These are phyloP conservation scores for Emergomyces africanus DNA, from an alignment of 2,329 filamentous ascomycete genomes.

Conservation along the genomic window DNA sequence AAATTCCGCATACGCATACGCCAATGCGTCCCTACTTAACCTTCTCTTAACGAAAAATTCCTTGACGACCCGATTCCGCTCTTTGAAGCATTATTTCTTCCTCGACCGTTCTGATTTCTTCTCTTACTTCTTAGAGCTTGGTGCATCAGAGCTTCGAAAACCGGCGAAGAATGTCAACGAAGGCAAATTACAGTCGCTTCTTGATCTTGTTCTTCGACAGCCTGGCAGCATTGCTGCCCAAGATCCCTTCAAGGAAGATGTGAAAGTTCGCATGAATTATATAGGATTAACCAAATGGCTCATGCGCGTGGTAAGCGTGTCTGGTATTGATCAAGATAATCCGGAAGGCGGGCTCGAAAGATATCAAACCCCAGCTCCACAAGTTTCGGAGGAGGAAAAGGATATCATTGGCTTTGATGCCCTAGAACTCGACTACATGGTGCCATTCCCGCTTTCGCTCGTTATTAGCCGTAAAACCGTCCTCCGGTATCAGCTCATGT, in stretches of 20 bases:
- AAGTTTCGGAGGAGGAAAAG: slow-evolving; percentile 58
- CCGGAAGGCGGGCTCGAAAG: slow-evolving; percentile 50
- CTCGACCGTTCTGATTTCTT: slow-evolving; percentile 97
- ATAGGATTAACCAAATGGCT: slow-evolving; percentile 84
- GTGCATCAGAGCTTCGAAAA: slow-evolving; percentile 79
- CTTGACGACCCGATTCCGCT: slow-evolving; percentile 72
- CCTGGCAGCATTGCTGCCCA: slow-evolving; percentile 86
- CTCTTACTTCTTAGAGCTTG: slow-evolving; percentile 90
- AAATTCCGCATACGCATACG: slow-evolving; percentile 86
- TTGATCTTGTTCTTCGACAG: slow-evolving; percentile 94
- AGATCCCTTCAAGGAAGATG: slow-evolving; percentile 96
- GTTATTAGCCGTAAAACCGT: slow-evolving; percentile 94
- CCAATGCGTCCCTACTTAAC: slow-evolving; percentile 84
- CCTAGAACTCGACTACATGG: slow-evolving; percentile 82
- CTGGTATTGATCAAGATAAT: slow-evolving; percentile 77
- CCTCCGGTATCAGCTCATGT: slow-evolving; percentile 92
- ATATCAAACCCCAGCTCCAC: slow-evolving; percentile 57
- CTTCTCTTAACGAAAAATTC: slow-evolving; percentile 87
- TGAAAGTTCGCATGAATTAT: slow-evolving; percentile 96
- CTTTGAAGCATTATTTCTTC: slow-evolving; percentile 98
- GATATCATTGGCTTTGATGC: slow-evolving; percentile 85
- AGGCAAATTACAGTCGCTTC: slow-evolving; percentile 80
- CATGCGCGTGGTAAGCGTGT: slow-evolving; percentile 93
- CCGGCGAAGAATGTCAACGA: slow-evolving; percentile 80
- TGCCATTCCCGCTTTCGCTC: slow-evolving; percentile 89